Percentiles rank a stretch among this genome's conserved stretches.
phyloP scores from a whole-genome alignment of 768 basidiomycete genomes.

The Lactarius quietus region DNA sequence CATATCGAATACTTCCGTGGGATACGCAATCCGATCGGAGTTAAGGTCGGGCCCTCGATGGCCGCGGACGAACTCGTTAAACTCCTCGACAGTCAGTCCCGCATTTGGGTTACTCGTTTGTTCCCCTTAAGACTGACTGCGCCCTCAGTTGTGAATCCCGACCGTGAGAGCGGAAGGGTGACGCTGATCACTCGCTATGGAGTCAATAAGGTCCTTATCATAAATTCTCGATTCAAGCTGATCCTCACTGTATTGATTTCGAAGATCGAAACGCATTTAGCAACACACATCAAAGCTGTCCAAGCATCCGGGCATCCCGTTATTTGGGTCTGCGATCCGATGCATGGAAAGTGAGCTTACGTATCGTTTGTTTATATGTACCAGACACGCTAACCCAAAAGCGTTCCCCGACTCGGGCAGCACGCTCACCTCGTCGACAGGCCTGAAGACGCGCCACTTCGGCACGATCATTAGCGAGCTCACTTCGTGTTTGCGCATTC shows the following conservation, averaged over 20 bases:
- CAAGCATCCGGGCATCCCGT: slow-evolving; percentile 80
- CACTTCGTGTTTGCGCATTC: slow-evolving; percentile 76
- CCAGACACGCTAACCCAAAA: neutral
- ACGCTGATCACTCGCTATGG: slow-evolving; percentile 94
- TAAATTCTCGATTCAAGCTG: neutral
- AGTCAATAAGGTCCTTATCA: slow-evolving; percentile 63
- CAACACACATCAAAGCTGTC: slow-evolving; percentile 79
- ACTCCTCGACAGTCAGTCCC: slow-evolving; percentile 66
- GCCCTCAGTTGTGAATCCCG: slow-evolving; percentile 78
- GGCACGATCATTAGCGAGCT: slow-evolving; percentile 87
- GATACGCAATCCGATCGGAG: slow-evolving; percentile 88
- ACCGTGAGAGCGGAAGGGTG: slow-evolving; percentile 76
- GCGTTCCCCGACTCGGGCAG: slow-evolving; percentile 38
- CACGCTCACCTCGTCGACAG: slow-evolving; percentile 74
- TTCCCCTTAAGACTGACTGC: neutral
- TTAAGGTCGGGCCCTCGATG: slow-evolving; percentile 96
- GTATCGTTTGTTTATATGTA: neutral
- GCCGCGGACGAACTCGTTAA: slow-evolving; percentile 66
- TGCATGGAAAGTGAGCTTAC: slow-evolving; percentile 95
- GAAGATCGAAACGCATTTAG: slow-evolving; percentile 71
- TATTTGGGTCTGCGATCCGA: slow-evolving; percentile 94
- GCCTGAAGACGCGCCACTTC: slow-evolving; percentile 89
- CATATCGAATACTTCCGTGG: slow-evolving; percentile 96
- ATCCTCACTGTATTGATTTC: neutral
- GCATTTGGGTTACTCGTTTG: neutral